These are phyloP conservation scores for Mercurialis annua DNA, from an alignment of 345 rosid genomes.

Conservation along the genomic window DNA sequence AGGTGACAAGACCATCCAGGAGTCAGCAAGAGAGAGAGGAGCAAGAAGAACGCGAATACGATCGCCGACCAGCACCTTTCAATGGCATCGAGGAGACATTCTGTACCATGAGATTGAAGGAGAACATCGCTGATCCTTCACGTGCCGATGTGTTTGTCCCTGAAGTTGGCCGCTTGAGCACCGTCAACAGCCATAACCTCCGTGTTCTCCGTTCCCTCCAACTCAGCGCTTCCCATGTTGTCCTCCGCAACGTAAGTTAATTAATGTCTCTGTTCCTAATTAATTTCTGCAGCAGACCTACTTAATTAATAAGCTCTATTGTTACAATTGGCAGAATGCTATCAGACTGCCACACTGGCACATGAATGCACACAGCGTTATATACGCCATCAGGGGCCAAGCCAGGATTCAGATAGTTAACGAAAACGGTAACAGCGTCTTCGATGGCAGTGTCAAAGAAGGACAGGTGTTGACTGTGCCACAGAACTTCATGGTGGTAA, in stretches of 20 bases:
- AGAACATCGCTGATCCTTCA: conserved; percentile 59
- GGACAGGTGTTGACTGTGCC: conserved; percentile 66
- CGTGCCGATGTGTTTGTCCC: conserved; percentile 62
- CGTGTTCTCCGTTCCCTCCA: conserved; percentile 49
- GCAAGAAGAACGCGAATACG: conserved; percentile 20
- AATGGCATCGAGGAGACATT: conserved; percentile 79
- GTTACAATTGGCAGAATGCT: conserved; percentile 52
- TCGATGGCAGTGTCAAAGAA: conserved; percentile 41
- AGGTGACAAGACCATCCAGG: conserved; percentile 26
- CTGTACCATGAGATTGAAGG: conserved; percentile 56
- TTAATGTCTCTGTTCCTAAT: no score
- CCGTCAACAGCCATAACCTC: conserved; percentile 55
- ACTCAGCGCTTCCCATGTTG: conserved; percentile 57
- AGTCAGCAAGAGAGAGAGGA: conserved; percentile 20
- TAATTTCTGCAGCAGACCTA: not conserved
- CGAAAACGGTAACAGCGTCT: conserved; percentile 50
- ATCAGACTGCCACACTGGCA: conserved; percentile 63
- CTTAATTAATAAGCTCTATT: no score
- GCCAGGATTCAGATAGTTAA: conserved; percentile 56
- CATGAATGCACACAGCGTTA: conserved; percentile 51
- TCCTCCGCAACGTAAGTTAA: conserved; percentile 31
- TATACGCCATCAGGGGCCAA: conserved; percentile 51
- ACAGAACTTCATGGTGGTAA: conserved; percentile 54
- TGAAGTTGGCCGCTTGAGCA: conserved; percentile 47
- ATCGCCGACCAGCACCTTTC: conserved; percentile 6